Base-by-base conservation (phyloP, 495 filamentous ascomycete genomes). In the Usnea hakonensis region DNA sequence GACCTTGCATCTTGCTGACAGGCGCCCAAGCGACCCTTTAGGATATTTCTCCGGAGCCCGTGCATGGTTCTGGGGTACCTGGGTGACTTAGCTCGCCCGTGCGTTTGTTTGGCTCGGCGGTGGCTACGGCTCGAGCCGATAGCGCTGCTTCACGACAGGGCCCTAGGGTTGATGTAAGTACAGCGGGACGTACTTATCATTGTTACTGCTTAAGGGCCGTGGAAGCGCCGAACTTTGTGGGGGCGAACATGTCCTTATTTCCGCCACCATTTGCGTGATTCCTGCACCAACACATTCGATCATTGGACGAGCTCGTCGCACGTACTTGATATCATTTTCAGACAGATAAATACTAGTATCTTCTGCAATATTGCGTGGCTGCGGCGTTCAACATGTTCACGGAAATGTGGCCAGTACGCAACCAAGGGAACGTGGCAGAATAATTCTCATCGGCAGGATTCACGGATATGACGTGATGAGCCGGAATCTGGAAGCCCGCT, bases 91-190 rank as follows among this genome's bases (percentile, higher is more conserved):
- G 46, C 23, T 50, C 46, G 46, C 46, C 46, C 26, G 26, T 50
- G 46, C 46, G 46, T 50, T 50, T 50, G 26, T 50, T 50, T 50
- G 46, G 46, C 46, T 41, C 30, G 46, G 46, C 23, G 11, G 19
- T 50, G 46, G 26, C 11, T 17, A 30, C 46, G 46, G 46, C 46
- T 50, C 46, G 46, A 50, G 46, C 46, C 46, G 46, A 17, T 50
- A 50, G 46, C 46, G 46, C 23, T 50, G 46, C 46, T 16, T 14
- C 46, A 50, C 16, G 46, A 50, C 26, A 58, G 60, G 62, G 21
- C 56, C 26, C 11, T 28, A 44, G 13, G 9, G 32, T 17, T 43
- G 33, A 58, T 44, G 6, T 33, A 36, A 53, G 48, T 19, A 53
- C n/a, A n/a, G n/a, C n/a, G n/a, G n/a, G n/a, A n/a, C n/a, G n/a